Conservation (phyloP, 257 asterid genomes). For the Nicotiana obtusifolia region DNA sequence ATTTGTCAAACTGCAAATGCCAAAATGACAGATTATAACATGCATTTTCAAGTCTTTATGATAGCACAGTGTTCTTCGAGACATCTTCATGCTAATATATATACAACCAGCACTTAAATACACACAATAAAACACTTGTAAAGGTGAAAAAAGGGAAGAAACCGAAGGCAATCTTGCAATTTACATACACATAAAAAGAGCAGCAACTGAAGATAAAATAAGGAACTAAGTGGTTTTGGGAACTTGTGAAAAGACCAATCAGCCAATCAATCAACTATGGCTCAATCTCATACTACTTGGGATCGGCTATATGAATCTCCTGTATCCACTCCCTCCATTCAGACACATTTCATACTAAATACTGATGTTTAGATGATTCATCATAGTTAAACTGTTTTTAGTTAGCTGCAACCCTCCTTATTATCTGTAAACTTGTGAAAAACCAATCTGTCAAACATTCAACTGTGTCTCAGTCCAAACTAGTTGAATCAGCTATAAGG, state of each 20-base stretch:
- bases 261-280: neutral
- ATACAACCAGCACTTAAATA: neutral
- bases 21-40: neutral
- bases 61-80: neutral
- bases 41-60: neutral
- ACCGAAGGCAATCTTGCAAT: neutral
- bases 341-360: too few species aligned
- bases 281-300: neutral
- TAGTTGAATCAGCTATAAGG: too few species aligned
- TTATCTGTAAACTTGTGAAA: too few species aligned
- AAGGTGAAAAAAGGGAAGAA: neutral
- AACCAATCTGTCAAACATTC: too few species aligned
- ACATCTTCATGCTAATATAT: neutral
- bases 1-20: slow-evolving; percentile 5
- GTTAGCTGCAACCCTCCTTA: too few species aligned
- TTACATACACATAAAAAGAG: neutral
- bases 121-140: neutral
- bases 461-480: too few species aligned
- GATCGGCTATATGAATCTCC: neutral
- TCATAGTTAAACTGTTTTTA: too few species aligned
- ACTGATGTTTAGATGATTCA: too few species aligned
- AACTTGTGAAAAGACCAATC: neutral
- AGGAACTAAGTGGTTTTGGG: neutral
- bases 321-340: neutral
- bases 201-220: neutral